phyloP scores from a whole-genome alignment of 2,329 filamentous ascomycete genomes.

The Teratosphaeria zuluensis region DNA sequence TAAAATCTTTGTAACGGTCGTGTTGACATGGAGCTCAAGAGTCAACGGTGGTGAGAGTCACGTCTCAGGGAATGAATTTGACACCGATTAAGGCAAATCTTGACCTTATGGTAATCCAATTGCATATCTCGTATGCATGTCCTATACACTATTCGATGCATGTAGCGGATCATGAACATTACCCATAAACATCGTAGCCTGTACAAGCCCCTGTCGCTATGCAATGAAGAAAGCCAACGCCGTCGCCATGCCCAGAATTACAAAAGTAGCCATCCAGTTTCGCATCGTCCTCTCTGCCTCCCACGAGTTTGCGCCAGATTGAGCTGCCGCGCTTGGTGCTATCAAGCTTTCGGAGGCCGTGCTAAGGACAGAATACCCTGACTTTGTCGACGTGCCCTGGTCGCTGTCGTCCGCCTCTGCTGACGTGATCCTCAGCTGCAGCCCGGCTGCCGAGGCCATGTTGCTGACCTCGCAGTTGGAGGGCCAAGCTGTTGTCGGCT shows the following conservation, averaged over 20 bases:
- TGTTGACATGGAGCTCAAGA: too few relatives aligned
- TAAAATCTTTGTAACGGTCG: too few relatives aligned
- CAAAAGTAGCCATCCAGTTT: neutral
- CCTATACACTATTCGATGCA: neutral
- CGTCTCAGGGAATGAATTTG: too few relatives aligned
- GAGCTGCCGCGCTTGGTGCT: neutral
- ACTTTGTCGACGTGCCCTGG: neutral
- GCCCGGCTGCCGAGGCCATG: conserved; percentile 5
- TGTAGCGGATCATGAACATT: neutral
- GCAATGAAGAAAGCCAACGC: neutral
- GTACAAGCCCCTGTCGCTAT: neutral
- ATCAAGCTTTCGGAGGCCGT: neutral
- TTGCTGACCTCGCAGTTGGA: conserved; percentile 10
- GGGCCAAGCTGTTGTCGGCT: conserved; percentile 30
- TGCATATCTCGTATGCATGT: neutral
- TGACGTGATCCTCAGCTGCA: conserved; percentile 1
- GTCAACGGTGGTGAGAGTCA: too few relatives aligned
- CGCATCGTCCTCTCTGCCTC: neutral
- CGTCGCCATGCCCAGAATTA: neutral
- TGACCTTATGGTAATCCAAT: neutral
- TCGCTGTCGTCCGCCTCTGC: neutral
- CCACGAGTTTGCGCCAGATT: neutral
- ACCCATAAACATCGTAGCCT: neutral
- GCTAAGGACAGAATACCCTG: neutral
- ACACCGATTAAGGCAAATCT: neutral